phyloP scores from a whole-genome alignment of 2,329 filamentous ascomycete species.

The Chaetomiaceae sp. region DNA sequence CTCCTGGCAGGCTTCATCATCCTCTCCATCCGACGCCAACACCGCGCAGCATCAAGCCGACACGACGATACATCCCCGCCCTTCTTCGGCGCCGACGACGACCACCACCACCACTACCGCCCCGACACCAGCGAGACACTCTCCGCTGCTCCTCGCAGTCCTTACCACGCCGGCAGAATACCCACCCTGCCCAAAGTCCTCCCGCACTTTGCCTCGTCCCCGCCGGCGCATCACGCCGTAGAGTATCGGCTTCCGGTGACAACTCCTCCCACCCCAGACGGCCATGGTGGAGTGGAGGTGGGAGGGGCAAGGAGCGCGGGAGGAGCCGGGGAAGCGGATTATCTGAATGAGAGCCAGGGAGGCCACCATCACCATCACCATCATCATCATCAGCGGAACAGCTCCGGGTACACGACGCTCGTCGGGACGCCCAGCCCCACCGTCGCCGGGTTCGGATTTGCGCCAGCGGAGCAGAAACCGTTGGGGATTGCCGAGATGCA shows the following conservation, averaged over 20 bases:
- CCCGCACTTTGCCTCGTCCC: conserved; percentile 14
- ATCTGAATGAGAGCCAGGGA: no score
- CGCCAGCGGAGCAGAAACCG: neutral
- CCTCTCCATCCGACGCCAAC: conserved; percentile 22
- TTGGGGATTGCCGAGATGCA: neutral
- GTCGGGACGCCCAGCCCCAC: conserved; percentile 11
- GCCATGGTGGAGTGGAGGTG: no score
- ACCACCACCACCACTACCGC: neutral
- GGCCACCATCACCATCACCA: neutral
- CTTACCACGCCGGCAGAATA: neutral
- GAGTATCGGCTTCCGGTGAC: conserved; percentile 5
- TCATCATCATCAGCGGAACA: conserved; percentile 14
- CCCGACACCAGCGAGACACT: neutral
- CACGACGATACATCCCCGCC: neutral
- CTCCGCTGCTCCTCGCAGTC: neutral
- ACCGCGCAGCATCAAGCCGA: neutral
- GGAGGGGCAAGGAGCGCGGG: no score
- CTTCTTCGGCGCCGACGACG: neutral
- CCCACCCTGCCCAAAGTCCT: conserved; percentile 19
- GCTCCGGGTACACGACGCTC: conserved; percentile 21
- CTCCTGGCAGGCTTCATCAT: conserved; percentile 19
- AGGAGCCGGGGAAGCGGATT: neutral
- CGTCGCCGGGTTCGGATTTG: neutral
- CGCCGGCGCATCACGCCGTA: conserved; percentile 17
- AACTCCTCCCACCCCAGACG: neutral